Evolutionary conservation across 2,329 filamentous ascomycete genomes (phyloP).

Genomic region (Paraconiothyrium brasiliense): DNA sequence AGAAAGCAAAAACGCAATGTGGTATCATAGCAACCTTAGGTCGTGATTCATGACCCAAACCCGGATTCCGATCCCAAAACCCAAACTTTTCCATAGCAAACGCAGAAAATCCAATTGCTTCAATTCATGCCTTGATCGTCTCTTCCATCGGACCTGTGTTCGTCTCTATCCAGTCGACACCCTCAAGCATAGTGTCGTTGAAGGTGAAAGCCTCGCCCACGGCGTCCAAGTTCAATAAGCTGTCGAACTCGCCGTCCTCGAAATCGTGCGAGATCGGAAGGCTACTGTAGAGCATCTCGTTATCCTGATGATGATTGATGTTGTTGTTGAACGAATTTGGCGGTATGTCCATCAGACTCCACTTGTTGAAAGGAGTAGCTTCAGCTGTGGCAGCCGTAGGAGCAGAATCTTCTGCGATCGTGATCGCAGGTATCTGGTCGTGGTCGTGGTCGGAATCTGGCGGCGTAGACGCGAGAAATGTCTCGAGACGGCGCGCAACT

Average conservation of each 20-base stretch:
- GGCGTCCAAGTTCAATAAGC: conserved; percentile 51
- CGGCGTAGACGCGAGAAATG: conserved; percentile 61
- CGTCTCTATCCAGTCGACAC: conserved; percentile 32
- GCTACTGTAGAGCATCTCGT: conserved; percentile 46
- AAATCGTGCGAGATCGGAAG: conserved; percentile 50
- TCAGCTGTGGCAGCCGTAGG: conserved; percentile 20
- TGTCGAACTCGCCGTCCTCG: conserved; percentile 52
- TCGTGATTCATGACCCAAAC: conserved; percentile 7
- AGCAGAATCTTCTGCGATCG: conserved; percentile 36
- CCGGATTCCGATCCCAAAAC: neutral
- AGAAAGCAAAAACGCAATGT: neutral
- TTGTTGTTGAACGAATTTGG: conserved; percentile 31
- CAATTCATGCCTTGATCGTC: conserved; percentile 15
- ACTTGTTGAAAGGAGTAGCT: conserved; percentile 29
- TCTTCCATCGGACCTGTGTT: conserved; percentile 17
- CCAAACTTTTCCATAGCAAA: neutral
- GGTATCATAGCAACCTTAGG: conserved; percentile 4
- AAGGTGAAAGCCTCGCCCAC: conserved; percentile 50
- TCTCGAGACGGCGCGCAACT: conserved; percentile 58
- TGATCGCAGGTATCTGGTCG: conserved; percentile 37
- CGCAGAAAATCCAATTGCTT: neutral
- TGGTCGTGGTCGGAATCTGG: conserved; percentile 55
- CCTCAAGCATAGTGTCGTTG: conserved; percentile 39
- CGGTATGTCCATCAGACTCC: conserved; percentile 29
- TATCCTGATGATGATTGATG: conserved; percentile 46